Base-by-base conservation (phyloP, 2,329 filamentous ascomycete species). In the Cladosporium cucumerinum region DNA sequence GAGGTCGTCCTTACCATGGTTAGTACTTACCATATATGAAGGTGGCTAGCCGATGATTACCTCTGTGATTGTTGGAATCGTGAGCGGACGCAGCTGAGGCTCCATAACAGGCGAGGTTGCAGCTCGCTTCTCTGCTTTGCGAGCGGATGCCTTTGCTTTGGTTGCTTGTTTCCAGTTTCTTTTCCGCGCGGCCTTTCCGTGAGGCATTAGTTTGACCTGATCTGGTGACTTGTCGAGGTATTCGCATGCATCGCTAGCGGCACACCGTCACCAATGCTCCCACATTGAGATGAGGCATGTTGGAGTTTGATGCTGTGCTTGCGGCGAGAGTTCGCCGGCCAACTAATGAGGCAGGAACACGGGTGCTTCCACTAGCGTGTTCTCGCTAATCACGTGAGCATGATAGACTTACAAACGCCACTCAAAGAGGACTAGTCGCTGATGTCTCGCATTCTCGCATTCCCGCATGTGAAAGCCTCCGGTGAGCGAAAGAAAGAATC, bases 1-100 rank as follows among this genome's bases (percentile, higher is more conserved):
- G 57, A 82, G 74, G 69, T 82, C 78, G 64, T 79, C 76, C 80
- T 82, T 67, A 57, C 36, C 25, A 46, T 54, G 57, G 69, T 76
- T 69, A 76, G 74, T 74, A 74, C 73, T 66, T 74, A 74, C 71
- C 73, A 68, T 57, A 34, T 34, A 21, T 36, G n/a, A 46, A 28
- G 39, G 26, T 43, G 7, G 25, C 26, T 49, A 63, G 7, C 25
- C 16, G 23, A 11, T n/a, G 39, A 10, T 72, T 75, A 75, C 73
- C 73, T 75, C 72, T 70, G 73, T 71, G 58, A 75, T 61, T 39
- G 63, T 64, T 11, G 72, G 71, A 8, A 71, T 63, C 7, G 30
- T 16, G 10, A 67, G 34, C 3, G 23, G 54, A 1, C n/a, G 46
- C 10, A 43, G 30, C 34, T 63, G 52, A 49, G 39, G 8, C 5